Percentiles rank a stretch among this genome's conserved stretches.
These are phyloP conservation scores for Antrodiella citrinella DNA, from an alignment of 768 basidiomycete genomes.

Conservation along the genomic window DNA sequence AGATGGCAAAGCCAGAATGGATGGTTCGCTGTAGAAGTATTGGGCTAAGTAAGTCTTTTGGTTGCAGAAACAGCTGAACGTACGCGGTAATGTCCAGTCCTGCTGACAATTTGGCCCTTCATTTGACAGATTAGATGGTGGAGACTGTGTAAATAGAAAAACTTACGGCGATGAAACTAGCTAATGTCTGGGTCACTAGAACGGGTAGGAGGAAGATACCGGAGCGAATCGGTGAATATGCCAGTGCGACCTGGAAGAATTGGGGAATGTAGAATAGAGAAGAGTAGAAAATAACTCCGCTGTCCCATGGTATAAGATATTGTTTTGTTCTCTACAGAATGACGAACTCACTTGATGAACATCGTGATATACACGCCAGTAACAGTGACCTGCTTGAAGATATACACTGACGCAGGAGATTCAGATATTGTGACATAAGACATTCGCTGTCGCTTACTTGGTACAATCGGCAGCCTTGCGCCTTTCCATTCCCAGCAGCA, in stretches of 20 bases:
- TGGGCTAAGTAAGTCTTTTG: background rate
- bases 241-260: conserved; percentile 68
- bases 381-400: conserved; percentile 61
- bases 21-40: conserved; percentile 38
- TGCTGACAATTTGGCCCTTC: conserved; percentile 56
- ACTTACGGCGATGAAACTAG: conserved; percentile 44
- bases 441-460: conserved; percentile 35
- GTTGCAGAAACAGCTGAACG: conserved; percentile 8
- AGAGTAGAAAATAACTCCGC: conserved; percentile 55
- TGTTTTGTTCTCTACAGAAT: background rate
- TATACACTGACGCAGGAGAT: conserved; percentile 41
- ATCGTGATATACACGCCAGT: conserved; percentile 61
- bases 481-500: conserved; percentile 69
- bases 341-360: conserved; percentile 48
- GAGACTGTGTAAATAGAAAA: background rate
- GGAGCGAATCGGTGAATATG: conserved; percentile 54
- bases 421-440: background rate
- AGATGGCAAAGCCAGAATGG: conserved; percentile 55
- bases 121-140: no score
- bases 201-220: conserved; percentile 65
- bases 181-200: conserved; percentile 53
- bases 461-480: conserved; percentile 63
- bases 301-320: conserved; percentile 16
- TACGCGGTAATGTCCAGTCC: conserved; percentile 57
- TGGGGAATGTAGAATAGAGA: conserved; percentile 68